These are phyloP conservation scores for Pseudogymnoascus sp. DNA, from an alignment of 2,329 filamentous ascomycete genomes.

Conservation along the genomic window DNA sequence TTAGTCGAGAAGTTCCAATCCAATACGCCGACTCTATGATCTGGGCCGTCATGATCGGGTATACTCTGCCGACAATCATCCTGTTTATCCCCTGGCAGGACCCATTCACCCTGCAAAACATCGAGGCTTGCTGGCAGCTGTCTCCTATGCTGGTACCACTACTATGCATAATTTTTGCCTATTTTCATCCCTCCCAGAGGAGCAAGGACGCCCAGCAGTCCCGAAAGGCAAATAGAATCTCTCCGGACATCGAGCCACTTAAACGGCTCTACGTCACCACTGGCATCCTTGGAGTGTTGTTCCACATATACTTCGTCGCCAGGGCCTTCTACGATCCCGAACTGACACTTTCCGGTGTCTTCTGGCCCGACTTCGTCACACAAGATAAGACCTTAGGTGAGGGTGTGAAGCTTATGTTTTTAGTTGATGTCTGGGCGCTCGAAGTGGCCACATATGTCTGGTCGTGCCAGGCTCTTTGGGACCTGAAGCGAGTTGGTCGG, in stretches of 20 bases:
- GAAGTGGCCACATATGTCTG: background rate
- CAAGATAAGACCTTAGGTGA: background rate
- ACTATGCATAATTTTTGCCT: background rate
- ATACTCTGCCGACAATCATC: conserved; percentile 1
- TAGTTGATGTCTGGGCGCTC: background rate
- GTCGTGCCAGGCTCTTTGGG: conserved; percentile 2
- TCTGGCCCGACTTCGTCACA: background rate
- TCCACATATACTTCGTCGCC: background rate
- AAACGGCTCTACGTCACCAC: background rate
- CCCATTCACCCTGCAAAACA: background rate
- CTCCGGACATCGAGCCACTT: background rate
- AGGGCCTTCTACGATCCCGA: background rate
- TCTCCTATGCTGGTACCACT: background rate
- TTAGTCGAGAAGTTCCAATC: background rate
- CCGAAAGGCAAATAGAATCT: background rate
- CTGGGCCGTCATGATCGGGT: background rate
- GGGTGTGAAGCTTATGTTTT: background rate
- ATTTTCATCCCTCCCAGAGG: background rate
- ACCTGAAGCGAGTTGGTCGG: conserved; percentile 2
- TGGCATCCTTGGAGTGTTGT: background rate
- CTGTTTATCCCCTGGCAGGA: background rate
- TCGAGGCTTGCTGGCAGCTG: background rate
- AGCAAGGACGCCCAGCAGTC: background rate
- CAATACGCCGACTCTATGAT: conserved; percentile 4
- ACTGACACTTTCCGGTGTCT: background rate